Conservation (phyloP, 768 basidiomycete genomes). For the Pleurotus eryngii region DNA sequence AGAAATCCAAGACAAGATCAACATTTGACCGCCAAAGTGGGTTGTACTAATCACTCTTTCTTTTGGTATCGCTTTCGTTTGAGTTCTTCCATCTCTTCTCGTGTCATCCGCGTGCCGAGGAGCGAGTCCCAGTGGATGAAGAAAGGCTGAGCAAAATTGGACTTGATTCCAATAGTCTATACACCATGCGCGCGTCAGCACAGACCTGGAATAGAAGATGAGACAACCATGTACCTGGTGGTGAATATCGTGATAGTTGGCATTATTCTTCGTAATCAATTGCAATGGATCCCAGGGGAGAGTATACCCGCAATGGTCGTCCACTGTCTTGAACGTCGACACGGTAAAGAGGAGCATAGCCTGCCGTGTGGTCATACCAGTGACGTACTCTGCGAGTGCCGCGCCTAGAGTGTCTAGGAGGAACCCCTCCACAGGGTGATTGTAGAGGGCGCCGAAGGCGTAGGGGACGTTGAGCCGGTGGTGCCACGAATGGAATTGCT, state of each 20-base stretch:
- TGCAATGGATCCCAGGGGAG: constrained; percentile 93
- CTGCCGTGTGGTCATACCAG: constrained; percentile 76
- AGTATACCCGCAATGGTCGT: constrained; percentile 91
- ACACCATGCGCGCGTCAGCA: constrained; percentile 5
- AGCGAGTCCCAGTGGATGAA: constrained; percentile 92
- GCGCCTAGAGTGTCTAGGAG: constrained; percentile 84
- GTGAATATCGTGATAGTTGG: constrained; percentile 98
- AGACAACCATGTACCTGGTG: constrained; percentile 63
- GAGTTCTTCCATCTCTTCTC: constrained; percentile 58
- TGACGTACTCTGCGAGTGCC: constrained; percentile 64
- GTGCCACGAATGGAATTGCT: constrained; percentile 89
- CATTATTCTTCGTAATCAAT: constrained; percentile 80
- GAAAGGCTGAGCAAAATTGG: constrained; percentile 94
- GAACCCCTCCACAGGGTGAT: constrained; percentile 95
- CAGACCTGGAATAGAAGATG: not conserved
- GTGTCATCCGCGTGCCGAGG: constrained; percentile 81
- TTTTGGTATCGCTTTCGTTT: constrained; percentile 32
- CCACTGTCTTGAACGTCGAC: constrained; percentile 89
- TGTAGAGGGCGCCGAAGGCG: constrained; percentile 95
- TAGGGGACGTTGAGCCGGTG: constrained; percentile 97
- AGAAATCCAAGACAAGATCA: too few species aligned
- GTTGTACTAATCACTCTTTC: constrained; percentile 17
- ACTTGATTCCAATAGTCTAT: constrained; percentile 83
- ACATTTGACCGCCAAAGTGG: not conserved
- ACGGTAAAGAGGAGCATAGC: constrained; percentile 79